These are phyloP conservation scores for Acanthamoeba royreba DNA, from an alignment of 208 protist genomes.

Conservation along the genomic window DNA sequence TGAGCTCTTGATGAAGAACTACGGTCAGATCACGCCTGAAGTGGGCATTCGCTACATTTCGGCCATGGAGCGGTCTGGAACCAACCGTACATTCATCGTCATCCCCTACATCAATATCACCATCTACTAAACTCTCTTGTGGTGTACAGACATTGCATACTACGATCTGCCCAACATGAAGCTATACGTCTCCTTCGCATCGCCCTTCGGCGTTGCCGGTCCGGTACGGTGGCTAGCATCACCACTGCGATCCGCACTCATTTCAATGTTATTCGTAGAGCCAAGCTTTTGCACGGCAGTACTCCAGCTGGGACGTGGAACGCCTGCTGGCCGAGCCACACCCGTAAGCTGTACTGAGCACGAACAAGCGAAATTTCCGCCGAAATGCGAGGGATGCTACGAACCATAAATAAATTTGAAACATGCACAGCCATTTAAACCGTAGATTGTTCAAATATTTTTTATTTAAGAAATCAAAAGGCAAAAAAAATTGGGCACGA, in stretches of 20 bases:
- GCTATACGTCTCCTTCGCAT: slow-evolving; percentile 32
- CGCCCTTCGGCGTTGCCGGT: neutral
- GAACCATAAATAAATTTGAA: too few species aligned
- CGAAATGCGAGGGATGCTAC: too few species aligned
- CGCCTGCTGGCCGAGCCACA: neutral
- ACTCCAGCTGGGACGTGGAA: neutral
- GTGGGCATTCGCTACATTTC: slow-evolving; percentile 49
- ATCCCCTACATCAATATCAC: too few species aligned
- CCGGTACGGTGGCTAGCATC: neutral
- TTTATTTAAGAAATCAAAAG: too few species aligned
- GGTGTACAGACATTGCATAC: slow-evolving; percentile 35
- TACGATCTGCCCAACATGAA: slow-evolving; percentile 52
- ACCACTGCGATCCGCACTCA: neutral
- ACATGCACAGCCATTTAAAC: too few species aligned
- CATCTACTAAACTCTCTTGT: neutral
- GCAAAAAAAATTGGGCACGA: too few species aligned
- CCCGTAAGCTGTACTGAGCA: too few species aligned
- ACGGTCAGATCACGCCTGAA: slow-evolving; percentile 51
- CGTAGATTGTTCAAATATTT: too few species aligned
- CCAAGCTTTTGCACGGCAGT: neutral
- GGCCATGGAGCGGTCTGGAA: neutral
- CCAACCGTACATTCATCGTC: neutral
- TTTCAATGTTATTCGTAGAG: neutral
- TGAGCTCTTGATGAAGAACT: slow-evolving; percentile 36
- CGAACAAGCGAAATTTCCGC: too few species aligned